Percentiles rank a stretch among this genome's conserved stretches.
These are phyloP conservation scores for Prunus fruticosa DNA, from an alignment of 306 rosid species.

Conservation along the genomic window DNA sequence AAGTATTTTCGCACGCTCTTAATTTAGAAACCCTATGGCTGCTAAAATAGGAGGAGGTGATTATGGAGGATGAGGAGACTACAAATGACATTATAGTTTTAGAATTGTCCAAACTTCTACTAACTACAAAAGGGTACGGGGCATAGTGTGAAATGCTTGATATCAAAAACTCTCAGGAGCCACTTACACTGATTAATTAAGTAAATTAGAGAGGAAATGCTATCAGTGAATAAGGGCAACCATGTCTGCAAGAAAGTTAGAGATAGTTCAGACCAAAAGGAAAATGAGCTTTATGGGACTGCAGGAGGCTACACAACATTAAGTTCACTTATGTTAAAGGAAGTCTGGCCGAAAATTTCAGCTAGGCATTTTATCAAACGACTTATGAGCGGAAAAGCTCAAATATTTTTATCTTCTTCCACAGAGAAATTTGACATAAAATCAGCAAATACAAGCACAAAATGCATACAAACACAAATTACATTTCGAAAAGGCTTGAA, in stretches of 20 bases:
- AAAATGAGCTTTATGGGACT: background rate
- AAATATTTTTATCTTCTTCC: background rate
- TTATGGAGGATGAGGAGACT: constrained; percentile 37
- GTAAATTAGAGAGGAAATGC: background rate
- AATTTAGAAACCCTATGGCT: constrained; percentile 23
- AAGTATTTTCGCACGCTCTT: constrained; percentile 21
- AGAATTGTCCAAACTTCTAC: background rate
- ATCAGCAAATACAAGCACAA: background rate
- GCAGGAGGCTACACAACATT: no score
- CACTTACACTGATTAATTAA: background rate
- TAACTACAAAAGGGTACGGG: background rate
- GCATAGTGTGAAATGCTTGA: background rate
- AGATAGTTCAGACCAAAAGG: background rate
- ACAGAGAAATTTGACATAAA: background rate
- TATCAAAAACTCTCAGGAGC: background rate
- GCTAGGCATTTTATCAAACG: constrained; percentile 18
- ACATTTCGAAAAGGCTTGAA: background rate
- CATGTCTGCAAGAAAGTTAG: constrained; percentile 20
- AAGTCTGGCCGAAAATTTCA: background rate
- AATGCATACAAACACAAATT: background rate
- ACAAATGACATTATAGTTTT: constrained; percentile 53
- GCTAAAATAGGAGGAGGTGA: constrained; percentile 36
- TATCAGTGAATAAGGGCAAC: background rate
- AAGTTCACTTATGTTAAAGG: background rate
- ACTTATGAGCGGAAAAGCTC: background rate